A percentile compares a stretch with the other conserved stretches of the same genome.
Conservation (phyloP, 306 rosid species). For the Prunus salicina region DNA sequence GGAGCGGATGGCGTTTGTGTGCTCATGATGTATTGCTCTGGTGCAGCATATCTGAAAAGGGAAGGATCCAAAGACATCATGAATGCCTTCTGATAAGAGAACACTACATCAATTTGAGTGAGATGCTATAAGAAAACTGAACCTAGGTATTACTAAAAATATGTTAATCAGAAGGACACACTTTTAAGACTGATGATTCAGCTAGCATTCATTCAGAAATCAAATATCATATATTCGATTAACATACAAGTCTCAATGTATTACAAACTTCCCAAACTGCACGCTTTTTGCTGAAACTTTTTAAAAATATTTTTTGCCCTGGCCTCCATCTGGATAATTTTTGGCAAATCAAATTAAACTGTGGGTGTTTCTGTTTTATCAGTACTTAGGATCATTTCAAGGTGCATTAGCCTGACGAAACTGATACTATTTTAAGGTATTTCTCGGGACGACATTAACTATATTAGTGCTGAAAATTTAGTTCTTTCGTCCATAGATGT, state of each 20-base stretch:
- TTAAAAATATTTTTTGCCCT: too few relatives aligned
- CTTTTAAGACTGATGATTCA: neutral
- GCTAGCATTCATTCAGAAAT: neutral
- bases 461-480: neutral
- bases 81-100: neutral
- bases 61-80: slow-evolving; percentile 2
- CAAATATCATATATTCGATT: neutral
- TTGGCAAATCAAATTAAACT: too few relatives aligned
- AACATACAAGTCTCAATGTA: neutral
- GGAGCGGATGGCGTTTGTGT: slow-evolving; percentile 98
- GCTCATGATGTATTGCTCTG: slow-evolving; percentile 99
- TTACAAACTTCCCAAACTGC: neutral
- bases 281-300: neutral
- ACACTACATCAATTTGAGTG: neutral
- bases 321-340: too few relatives aligned
- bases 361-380: too few relatives aligned
- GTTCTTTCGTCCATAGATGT: neutral
- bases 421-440: neutral
- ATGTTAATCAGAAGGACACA: neutral
- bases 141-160: neutral
- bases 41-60: slow-evolving; percentile 81
- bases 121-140: slow-evolving; percentile 2
- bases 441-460: neutral
- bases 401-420: neutral
- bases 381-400: neutral